Conservation (phyloP, 73 alveolate genomes). For the Symbiodinium pilosum region DNA sequence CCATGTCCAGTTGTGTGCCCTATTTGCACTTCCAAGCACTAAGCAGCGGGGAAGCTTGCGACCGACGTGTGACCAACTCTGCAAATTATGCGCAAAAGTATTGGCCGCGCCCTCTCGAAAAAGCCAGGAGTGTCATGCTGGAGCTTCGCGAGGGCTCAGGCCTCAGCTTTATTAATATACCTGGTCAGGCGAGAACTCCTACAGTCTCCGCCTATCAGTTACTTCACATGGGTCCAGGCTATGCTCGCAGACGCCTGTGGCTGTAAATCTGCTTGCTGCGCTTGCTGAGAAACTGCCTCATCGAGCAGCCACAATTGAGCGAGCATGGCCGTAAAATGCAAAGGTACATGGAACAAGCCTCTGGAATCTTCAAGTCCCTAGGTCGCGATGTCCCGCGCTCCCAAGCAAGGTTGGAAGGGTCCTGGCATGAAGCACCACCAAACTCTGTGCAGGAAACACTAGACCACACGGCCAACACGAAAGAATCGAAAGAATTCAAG, state of each 20-base stretch:
- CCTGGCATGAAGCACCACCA: background rate
- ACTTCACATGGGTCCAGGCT: background rate
- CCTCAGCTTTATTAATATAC: background rate
- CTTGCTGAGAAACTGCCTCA: background rate
- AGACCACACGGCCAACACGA: no score
- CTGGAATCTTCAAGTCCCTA: background rate
- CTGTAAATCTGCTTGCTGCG: background rate
- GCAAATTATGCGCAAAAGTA: no score
- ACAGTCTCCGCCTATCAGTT: background rate
- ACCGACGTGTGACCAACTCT: no score
- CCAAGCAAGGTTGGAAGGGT: conserved; percentile 31
- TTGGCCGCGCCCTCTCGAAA: background rate
- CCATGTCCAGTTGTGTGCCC: no score
- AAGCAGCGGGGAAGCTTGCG: no score
- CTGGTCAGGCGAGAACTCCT: background rate
- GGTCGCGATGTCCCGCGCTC: background rate
- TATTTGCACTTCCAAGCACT: no score
- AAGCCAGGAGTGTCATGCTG: background rate
- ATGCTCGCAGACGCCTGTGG: conserved; percentile 41
- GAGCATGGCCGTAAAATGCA: no score
- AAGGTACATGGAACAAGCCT: no score
- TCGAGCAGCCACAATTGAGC: background rate
- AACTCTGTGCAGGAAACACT: no score
- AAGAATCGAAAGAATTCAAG: no score
- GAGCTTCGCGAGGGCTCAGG: background rate